Conservation (phyloP, 441 rosid genomes). For the Metrosideros polymorpha region DNA sequence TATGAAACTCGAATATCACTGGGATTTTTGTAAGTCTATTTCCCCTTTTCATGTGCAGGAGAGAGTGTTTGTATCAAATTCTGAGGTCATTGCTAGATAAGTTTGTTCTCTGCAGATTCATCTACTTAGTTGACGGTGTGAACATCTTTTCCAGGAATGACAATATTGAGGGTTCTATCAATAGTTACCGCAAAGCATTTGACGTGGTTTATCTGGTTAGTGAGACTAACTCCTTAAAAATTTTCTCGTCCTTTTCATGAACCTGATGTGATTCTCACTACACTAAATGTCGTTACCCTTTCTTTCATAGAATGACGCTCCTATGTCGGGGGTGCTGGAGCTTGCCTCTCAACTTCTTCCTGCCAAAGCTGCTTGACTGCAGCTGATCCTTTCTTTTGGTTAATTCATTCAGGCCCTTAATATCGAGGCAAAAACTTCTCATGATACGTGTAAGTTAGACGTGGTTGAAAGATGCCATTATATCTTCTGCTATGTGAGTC, state of each 20-base stretch:
- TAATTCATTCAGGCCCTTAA: neutral
- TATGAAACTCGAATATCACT: conserved; percentile 64
- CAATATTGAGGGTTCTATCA: conserved; percentile 46
- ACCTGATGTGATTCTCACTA: neutral
- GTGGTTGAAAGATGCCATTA: neutral
- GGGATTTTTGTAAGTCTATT: conserved; percentile 67
- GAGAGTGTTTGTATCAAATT: neutral
- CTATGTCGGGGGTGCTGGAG: conserved; percentile 61
- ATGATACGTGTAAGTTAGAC: neutral
- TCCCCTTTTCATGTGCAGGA: neutral
- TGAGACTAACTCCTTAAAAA: neutral
- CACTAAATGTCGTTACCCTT: neutral
- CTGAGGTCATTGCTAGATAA: neutral
- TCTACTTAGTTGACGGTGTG: neutral
- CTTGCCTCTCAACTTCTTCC: conserved; percentile 51
- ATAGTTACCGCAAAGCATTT: conserved; percentile 54
- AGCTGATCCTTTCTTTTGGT: neutral
- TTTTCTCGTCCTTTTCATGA: neutral
- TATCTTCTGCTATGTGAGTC: neutral
- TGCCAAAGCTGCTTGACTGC: conserved; percentile 12
- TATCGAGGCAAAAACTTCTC: neutral
- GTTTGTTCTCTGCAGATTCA: neutral
- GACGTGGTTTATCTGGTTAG: conserved; percentile 73
- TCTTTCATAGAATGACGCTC: conserved; percentile 53
- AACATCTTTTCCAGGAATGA: conserved; percentile 47